Base-by-base conservation (phyloP, 768 basidiomycete genomes). In the Pulveroboletus sp. region DNA sequence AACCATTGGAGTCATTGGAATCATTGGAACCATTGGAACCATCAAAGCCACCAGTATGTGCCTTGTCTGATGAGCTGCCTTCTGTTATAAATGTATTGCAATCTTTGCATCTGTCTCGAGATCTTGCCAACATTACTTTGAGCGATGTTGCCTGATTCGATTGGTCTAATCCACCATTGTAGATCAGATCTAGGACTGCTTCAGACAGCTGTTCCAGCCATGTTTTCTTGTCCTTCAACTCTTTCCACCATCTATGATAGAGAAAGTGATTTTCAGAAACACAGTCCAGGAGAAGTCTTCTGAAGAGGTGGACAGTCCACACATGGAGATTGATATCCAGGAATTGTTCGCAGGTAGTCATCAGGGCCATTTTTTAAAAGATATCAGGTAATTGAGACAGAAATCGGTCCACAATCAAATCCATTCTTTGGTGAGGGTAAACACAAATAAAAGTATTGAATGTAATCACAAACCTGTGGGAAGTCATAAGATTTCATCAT, bases 171-270 rank as follows among this genome's bases (percentile, higher is more conserved):
- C 40, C 51, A 5, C 45, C 32, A 9, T 52, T 27, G 1, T 6
- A 24, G 23, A 52, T 47, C 0, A 52, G 0, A 6, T 40, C 46
- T 1, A 43, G 37, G 11, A 52, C 45, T 4, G 1, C 10, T 0
- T 47, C 9, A 1, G 51, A 43, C 1, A 41, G 45, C 10, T 52
- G 45, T 40, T 51, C 45, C 11, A 51, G 21, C 50, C 50, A 51
- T 13, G 13, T 0, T 14, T 47, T 36, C 3, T 2, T 23, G 3
- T 47, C 37, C n/a, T 38, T 42, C 0, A 29, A 20, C 7, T 20
- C 31, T 1, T 2, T 1, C 50, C 50, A 51, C 45, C 41, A 51
- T 6, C 21, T 29, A 11, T 51, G 16, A 34, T 31, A 47, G 17
- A 14, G 1, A 9, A 51, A 38, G 9, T 14, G 45, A 4, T 42